Conservation (phyloP, 169 alveolate species). For the Plasmodium malariae region DNA sequence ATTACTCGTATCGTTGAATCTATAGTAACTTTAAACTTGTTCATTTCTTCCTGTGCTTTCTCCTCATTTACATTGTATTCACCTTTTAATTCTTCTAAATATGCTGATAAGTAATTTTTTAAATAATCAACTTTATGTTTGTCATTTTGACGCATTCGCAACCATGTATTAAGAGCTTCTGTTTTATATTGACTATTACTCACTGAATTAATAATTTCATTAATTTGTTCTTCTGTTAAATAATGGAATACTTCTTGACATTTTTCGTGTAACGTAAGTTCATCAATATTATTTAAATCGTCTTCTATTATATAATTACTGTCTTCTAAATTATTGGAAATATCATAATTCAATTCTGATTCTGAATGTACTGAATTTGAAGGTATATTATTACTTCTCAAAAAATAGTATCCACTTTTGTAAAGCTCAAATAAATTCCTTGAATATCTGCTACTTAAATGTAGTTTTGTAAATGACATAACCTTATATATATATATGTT, state of each 20-base stretch:
- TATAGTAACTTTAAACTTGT: background rate
- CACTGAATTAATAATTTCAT: conserved; percentile 6
- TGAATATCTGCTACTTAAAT: background rate
- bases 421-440: background rate
- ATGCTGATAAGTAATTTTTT: background rate
- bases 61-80: background rate
- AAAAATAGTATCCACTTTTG: background rate
- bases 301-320: background rate
- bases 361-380: background rate
- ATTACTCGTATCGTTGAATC: conserved; percentile 5
- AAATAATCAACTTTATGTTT: background rate
- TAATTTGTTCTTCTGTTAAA: conserved; percentile 1
- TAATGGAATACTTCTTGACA: background rate
- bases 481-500: background rate
- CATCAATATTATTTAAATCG: background rate
- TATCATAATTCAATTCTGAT: background rate
- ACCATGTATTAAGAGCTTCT: conserved; percentile 1
- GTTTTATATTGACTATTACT: background rate
- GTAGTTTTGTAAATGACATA: background rate
- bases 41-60: conserved; percentile 10
- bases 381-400: background rate
- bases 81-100: conserved; percentile 15
- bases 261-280: background rate
- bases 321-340: background rate
- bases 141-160: background rate